Percentiles rank a stretch among this genome's conserved stretches.
phyloP scores from a whole-genome alignment of 441 rosid species.

The Pelargonium myrrhifolium region DNA sequence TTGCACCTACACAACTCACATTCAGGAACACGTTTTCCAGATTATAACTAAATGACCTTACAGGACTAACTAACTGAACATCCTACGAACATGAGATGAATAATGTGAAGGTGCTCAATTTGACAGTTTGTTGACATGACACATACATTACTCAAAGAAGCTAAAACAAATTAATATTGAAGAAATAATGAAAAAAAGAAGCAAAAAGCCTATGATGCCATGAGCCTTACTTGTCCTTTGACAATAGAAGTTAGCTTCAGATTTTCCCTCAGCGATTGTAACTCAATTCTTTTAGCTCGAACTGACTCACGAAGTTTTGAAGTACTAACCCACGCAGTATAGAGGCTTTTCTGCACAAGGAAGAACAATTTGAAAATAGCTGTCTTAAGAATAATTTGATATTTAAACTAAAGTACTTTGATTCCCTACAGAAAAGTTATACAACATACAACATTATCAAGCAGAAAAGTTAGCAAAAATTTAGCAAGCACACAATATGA shows the following conservation, averaged over 20 bases:
- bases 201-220: background rate
- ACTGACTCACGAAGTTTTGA: conserved; percentile 66
- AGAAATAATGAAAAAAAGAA: background rate
- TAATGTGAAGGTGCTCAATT: too few species aligned
- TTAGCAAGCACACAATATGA: background rate
- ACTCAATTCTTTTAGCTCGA: conserved; percentile 44
- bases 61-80: too few species aligned
- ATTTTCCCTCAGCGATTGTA: conserved; percentile 56
- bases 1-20: too few species aligned
- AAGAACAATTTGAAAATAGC: conserved; percentile 6
- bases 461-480: background rate
- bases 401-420: background rate
- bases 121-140: too few species aligned
- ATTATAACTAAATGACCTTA: too few species aligned
- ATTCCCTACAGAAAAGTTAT: background rate
- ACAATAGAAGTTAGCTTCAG: conserved; percentile 57
- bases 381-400: background rate
- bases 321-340: conserved; percentile 44
- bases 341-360: conserved; percentile 53
- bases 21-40: too few species aligned
- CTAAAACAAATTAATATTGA: too few species aligned
- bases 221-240: conserved; percentile 52
- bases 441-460: conserved; percentile 2
- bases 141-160: background rate
- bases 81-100: too few species aligned